A percentile compares a stretch with the other conserved stretches of the same genome.
Evolutionary conservation across 2,329 filamentous ascomycete species (phyloP).

Genomic region (Fusarium neocosmosporiellum): DNA sequence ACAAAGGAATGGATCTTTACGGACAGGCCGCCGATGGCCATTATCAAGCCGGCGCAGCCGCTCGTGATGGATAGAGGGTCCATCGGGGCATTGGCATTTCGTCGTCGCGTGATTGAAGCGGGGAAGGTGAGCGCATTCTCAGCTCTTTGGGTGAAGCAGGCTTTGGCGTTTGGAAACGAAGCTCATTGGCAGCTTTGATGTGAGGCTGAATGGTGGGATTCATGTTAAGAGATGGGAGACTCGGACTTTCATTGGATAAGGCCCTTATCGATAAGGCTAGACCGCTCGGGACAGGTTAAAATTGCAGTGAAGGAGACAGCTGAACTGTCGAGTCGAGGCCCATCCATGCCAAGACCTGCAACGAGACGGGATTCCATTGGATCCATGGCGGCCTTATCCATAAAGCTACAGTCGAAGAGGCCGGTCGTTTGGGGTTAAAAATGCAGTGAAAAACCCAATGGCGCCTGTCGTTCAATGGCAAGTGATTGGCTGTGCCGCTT

Average conservation of each 20-base stretch:
- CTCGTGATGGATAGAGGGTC: constrained; percentile 22
- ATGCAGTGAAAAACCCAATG: too few species aligned
- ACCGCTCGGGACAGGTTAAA: background rate
- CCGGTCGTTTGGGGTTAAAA: too few species aligned
- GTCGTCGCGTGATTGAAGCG: background rate
- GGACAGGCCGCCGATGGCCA: background rate
- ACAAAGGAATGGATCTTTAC: background rate
- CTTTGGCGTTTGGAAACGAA: background rate
- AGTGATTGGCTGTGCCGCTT: too few species aligned
- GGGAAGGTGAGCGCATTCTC: background rate
- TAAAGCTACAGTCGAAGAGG: too few species aligned
- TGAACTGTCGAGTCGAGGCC: too few species aligned
- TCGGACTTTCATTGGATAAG: background rate
- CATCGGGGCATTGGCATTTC: constrained; percentile 2
- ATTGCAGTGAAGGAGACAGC: too few species aligned
- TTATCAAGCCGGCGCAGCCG: constrained; percentile 16
- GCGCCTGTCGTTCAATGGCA: too few species aligned
- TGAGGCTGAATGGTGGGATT: background rate
- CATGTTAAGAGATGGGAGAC: background rate
- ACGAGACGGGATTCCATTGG: too few species aligned
- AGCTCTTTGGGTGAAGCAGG: background rate
- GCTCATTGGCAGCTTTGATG: background rate
- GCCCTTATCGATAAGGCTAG: background rate
- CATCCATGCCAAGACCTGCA: too few species aligned
- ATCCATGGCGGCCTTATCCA: too few species aligned